Evolutionary conservation across 257 asterid genomes (phyloP).

Genomic region (Ocimum tenuiflorum): DNA sequence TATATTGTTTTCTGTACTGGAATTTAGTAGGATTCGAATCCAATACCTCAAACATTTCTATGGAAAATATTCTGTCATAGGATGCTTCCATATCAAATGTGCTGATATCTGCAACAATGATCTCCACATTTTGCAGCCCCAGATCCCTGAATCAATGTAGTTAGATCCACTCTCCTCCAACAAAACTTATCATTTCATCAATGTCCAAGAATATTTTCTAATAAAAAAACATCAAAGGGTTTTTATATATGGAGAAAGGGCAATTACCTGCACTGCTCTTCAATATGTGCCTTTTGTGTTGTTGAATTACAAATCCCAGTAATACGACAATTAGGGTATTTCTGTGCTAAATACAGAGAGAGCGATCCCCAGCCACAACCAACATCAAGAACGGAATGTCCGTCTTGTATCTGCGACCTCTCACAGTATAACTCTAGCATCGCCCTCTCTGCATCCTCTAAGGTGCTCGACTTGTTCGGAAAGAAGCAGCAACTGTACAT

Average conservation of each 20-base stretch:
- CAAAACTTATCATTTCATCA: not conserved
- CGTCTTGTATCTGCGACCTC: constrained; percentile 69
- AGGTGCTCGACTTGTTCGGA: constrained; percentile 48
- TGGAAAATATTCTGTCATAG: constrained; percentile 79
- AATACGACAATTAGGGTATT: constrained; percentile 57
- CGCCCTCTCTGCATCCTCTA: constrained; percentile 87
- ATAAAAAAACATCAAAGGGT: not conserved
- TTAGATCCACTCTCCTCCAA: not conserved
- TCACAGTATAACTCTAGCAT: constrained; percentile 81
- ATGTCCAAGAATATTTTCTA: no score
- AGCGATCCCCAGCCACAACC: constrained; percentile 99
- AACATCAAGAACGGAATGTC: constrained; percentile 86
- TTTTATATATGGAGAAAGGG: not conserved
- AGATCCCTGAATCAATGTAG: constrained; percentile 38
- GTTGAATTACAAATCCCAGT: constrained; percentile 85
- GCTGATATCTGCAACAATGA: constrained; percentile 74
- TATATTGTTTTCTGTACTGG: not conserved
- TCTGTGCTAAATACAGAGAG: constrained; percentile 60
- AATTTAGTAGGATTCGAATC: not conserved
- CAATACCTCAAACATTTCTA: constrained; percentile 86
- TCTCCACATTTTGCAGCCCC: constrained; percentile 57
- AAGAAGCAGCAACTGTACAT: constrained; percentile 70
- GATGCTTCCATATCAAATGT: constrained; percentile 75
- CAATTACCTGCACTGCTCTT: constrained; percentile 59
- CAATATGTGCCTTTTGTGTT: constrained; percentile 75